Evolutionary conservation across 164 flowering plant species (phyloP).

Genomic region (Magnolia officinalis): DNA sequence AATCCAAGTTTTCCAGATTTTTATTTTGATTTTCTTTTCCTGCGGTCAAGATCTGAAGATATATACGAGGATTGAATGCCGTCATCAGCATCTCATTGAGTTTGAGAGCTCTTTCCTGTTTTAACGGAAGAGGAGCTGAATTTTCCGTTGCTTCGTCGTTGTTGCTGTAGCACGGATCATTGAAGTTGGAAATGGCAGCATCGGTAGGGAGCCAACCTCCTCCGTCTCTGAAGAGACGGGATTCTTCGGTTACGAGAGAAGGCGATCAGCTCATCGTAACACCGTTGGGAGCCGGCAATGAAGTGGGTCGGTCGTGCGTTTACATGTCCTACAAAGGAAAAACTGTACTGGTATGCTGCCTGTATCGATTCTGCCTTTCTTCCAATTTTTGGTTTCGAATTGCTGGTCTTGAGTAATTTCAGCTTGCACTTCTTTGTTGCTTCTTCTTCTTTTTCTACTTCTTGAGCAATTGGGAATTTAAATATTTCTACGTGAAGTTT

Average conservation of each 20-base stretch:
- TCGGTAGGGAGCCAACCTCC: slow-evolving; percentile 2
- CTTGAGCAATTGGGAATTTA: background rate
- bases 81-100: too few species aligned
- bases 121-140: too few species aligned
- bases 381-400: background rate
- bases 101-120: too few species aligned
- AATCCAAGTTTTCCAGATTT: too few species aligned
- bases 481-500: too few species aligned
- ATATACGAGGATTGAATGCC: too few species aligned
- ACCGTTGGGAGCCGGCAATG: slow-evolving; percentile 96
- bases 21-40: too few species aligned
- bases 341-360: slow-evolving; percentile 43
- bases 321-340: slow-evolving; percentile 81
- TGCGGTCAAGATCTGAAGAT: too few species aligned
- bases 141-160: too few species aligned
- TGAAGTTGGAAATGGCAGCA: too few species aligned
- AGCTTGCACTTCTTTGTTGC: background rate
- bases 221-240: slow-evolving; percentile 52
- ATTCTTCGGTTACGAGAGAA: slow-evolving; percentile 43
- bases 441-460: background rate
- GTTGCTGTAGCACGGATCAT: too few species aligned
- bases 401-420: background rate
- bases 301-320: slow-evolving; percentile 98
- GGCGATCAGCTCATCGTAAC: slow-evolving; percentile 77
- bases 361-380: background rate